A percentile compares a stretch with the other conserved stretches of the same genome.
Conservation (phyloP, 176 grass and related monocot species). For the Paspalum vaginatum region DNA sequence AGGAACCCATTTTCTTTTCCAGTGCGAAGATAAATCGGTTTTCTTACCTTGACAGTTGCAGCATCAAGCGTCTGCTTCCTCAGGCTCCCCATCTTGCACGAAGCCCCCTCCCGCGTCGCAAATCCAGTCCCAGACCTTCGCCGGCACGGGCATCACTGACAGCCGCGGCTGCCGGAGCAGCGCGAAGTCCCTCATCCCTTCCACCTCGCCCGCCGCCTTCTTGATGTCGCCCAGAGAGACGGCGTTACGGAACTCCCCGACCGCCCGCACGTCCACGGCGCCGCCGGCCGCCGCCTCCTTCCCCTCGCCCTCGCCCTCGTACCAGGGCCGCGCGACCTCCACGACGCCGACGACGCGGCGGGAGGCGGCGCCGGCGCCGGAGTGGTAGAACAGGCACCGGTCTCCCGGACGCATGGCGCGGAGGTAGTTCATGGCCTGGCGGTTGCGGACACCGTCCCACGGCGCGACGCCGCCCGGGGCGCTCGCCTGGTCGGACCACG, state of each 20-base stretch:
- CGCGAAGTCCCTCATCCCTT: constrained; percentile 69
- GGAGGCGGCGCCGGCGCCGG: constrained; percentile 54
- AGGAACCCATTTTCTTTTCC: no score
- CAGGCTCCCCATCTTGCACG: constrained; percentile 35
- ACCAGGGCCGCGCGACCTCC: constrained; percentile 68
- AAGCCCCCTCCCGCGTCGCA: constrained; percentile 77
- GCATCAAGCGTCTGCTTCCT: constrained; percentile 37
- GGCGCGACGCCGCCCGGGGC: constrained; percentile 57
- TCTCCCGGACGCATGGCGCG: constrained; percentile 71
- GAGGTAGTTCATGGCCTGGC: constrained; percentile 72
- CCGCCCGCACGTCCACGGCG: constrained; percentile 74
- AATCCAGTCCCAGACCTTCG: constrained; percentile 64
- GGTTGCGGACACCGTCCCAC: constrained; percentile 92
- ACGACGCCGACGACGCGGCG: constrained; percentile 75
- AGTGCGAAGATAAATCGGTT: neutral
- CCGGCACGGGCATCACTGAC: constrained; percentile 77
- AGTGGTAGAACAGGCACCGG: constrained; percentile 86
- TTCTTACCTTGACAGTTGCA: constrained; percentile 18
- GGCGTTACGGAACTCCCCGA: constrained; percentile 51
- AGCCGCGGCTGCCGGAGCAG: constrained; percentile 76
- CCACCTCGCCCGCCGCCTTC: constrained; percentile 57
- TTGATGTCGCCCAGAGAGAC: constrained; percentile 71
- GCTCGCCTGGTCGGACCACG: constrained; percentile 76
- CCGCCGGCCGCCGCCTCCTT: constrained; percentile 34
- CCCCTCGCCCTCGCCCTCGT: constrained; percentile 32